Evolutionary conservation across 495 filamentous ascomycete species (phyloP).

Genomic region (Podospora appendiculata): DNA sequence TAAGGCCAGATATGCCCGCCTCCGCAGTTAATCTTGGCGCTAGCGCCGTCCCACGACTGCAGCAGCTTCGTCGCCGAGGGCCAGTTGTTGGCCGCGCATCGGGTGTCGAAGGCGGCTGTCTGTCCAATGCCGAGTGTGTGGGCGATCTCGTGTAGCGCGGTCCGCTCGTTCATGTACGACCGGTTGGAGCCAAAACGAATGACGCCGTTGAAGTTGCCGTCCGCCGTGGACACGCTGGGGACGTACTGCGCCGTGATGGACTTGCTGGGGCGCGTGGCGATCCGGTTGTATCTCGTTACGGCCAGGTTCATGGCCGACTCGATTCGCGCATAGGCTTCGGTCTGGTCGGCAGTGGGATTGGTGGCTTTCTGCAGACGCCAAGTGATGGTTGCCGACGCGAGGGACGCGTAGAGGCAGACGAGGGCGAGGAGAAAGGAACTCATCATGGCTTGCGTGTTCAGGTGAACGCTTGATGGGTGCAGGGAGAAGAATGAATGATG

Average conservation of each 20-base stretch:
- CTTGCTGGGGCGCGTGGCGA: slow-evolving; percentile 23
- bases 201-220: slow-evolving; percentile 36
- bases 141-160: slow-evolving; percentile 37
- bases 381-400: slow-evolving; percentile 22
- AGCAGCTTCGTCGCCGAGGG: slow-evolving; percentile 28
- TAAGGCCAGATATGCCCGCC: slow-evolving; percentile 38
- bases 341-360: slow-evolving; percentile 30
- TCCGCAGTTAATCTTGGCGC: slow-evolving; percentile 35
- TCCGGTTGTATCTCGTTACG: slow-evolving; percentile 26
- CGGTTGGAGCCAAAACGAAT: slow-evolving; percentile 35
- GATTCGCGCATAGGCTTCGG: slow-evolving; percentile 31
- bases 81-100: slow-evolving; percentile 30
- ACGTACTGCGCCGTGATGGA: slow-evolving; percentile 27
- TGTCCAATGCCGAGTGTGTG: slow-evolving; percentile 37
- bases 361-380: slow-evolving; percentile 21
- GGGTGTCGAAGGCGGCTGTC: slow-evolving; percentile 27
- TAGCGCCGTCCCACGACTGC: slow-evolving; percentile 26
- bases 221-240: slow-evolving; percentile 32
- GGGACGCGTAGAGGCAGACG: slow-evolving; percentile 12
- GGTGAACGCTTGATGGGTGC: too few relatives aligned
- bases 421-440: slow-evolving; percentile 20
- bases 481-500: too few relatives aligned
- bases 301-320: slow-evolving; percentile 28
- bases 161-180: slow-evolving; percentile 38
- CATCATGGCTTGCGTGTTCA: slow-evolving; percentile 13